Base-by-base conservation (phyloP, 2,329 filamentous ascomycete genomes). In the Cercospora zeina region DNA sequence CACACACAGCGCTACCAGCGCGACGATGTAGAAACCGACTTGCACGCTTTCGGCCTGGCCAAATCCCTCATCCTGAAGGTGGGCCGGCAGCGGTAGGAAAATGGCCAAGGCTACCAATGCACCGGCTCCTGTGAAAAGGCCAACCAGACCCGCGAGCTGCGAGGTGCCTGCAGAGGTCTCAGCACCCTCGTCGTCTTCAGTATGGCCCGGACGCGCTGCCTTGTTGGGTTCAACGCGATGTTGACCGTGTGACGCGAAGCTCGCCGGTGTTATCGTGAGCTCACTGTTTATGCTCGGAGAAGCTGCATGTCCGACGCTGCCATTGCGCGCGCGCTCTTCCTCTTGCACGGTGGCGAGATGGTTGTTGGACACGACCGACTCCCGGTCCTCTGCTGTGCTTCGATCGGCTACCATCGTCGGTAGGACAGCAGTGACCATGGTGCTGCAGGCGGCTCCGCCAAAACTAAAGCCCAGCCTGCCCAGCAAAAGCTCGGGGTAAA, bases 371-470 rank as follows among this genome's bases (percentile, higher is more conserved):
- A 39, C 21, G 9, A 53, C 62, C 21, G 67, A 54, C 58, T 70
- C 69, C 45, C 68, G 61, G 33, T 60, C 60, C 31, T 58, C 61
- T 16, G 61, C 53, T 33, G 67, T 65, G 9, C 63, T 54, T 31
- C 62, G 66, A 31, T 69, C 64, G 13, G 70, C 71, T 10, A 85
- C 85, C 77, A 89, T 86, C 30, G 82, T 87, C 1, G 95, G 95
- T 24, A 99, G 81, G 50, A 96, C 91, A 3, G 95, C 95, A 8
- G 95, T 97, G 19, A 99, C 95, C 95, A 99, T 99, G 1, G 95
- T 97, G 13, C 92, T 76, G 36, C 80, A 82, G 21, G 93, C 95
- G n/a, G 93, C 92, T 19, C 90, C 95, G 24, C 95, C 95, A 16
- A 97, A 70, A 68, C 93, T 95, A 77, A 99, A 99, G 59, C 96